Conservation (phyloP, 164 flowering plant genomes). For the Santalum album region DNA sequence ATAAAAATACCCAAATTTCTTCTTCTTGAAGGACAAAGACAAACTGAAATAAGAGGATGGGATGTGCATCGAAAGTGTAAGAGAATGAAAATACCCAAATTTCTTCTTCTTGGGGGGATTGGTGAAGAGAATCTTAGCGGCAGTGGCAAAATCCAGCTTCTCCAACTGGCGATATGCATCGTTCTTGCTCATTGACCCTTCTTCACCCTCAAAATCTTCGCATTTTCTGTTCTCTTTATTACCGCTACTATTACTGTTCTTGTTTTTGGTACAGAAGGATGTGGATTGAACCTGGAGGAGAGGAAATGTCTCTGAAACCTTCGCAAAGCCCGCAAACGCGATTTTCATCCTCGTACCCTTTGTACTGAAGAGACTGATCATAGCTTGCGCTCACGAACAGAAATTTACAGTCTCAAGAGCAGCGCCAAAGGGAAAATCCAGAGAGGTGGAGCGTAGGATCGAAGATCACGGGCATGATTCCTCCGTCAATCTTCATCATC, state of each 20-base stretch:
- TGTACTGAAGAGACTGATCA: too few relatives aligned
- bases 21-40: too few relatives aligned
- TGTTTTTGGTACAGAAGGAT: background rate
- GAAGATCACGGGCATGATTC: too few relatives aligned
- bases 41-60: too few relatives aligned
- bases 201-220: background rate
- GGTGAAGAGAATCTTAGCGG: constrained; percentile 69
- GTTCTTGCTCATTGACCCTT: constrained; percentile 2
- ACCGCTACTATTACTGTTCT: background rate
- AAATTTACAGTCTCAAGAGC: too few relatives aligned
- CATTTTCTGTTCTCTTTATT: background rate
- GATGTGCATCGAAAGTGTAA: background rate
- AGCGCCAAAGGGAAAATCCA: too few relatives aligned
- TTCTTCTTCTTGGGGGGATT: constrained; percentile 52
- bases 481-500: too few relatives aligned
- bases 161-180: constrained; percentile 47
- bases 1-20: too few relatives aligned
- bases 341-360: background rate
- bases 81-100: constrained; percentile 48
- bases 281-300: background rate
- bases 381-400: too few relatives aligned
- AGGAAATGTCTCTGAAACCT: background rate
- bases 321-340: background rate
- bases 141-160: constrained; percentile 74
- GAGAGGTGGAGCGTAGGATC: too few relatives aligned